Base-by-base conservation (phyloP, 208 protist genomes). In the Leishmania turanica region DNA sequence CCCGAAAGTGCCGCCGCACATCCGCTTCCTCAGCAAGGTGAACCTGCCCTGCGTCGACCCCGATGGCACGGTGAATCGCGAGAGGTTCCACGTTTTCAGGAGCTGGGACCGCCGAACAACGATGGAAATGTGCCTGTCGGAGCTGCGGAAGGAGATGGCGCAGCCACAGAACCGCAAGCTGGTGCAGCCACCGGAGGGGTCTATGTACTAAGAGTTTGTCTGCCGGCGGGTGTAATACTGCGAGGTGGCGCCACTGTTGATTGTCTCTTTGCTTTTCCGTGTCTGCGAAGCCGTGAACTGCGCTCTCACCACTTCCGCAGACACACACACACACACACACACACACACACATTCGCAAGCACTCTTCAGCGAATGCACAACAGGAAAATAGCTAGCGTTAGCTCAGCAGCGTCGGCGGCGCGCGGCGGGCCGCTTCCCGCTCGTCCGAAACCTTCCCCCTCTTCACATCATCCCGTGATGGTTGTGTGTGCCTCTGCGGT, bases 91-190 rank as follows among this genome's bases (percentile, higher is more conserved):
- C 40, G 77, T 95, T 24, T 97, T 97, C 84, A 87, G 87, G 79
- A 92, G 91, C 79, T 97, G 95, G 95, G 86, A 97, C 74, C 88
- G 88, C 37, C 53, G 79, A 24, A 93, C 89, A 49, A 97, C 95
- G 54, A 97, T 97, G 95, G 95, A 96, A 80, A 89, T 90, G 77
- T 97, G 95, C 81, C 86, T 97, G n/a, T 88, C 91, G 51, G 91
- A 96, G 85, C 86, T 97, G 56, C 90, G 95, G 42, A 92, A 92
- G 56, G 95, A 97, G 84, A 97, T 97, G 95, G 85, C 90, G 73
- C 75, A 88, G 40, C 90, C 95, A 34, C 88, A 78, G 27, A 97
- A 96, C 85, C 91, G 91, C 76, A 96, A 96, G 84, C 90, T 97
- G 74, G 84, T 92, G 13, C 95, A 97, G 83, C 95, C 95, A 40